These are phyloP conservation scores for Sisymbrium irio DNA, from an alignment of 345 rosid genomes.

Conservation along the genomic window DNA sequence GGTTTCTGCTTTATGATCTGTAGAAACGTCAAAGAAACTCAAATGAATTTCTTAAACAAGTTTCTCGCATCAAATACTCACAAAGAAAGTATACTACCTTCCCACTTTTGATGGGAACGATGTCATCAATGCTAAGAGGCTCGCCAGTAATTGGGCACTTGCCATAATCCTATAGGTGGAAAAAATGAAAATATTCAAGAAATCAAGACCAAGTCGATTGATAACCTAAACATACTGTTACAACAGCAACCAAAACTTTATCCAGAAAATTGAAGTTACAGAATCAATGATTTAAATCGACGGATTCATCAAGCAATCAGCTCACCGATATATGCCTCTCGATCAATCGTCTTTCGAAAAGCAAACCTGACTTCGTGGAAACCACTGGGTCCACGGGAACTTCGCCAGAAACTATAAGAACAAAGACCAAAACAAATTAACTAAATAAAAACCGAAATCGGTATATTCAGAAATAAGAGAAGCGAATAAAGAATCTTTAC, in stretches of 20 bases:
- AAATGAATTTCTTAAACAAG: background rate
- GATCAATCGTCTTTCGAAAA: constrained; percentile 87
- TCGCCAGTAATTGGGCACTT: constrained; percentile 91
- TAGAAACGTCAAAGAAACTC: constrained; percentile 6
- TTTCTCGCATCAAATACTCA: background rate
- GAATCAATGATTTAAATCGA: background rate
- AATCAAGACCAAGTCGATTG: background rate
- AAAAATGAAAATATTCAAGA: background rate
- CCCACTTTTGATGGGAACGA: constrained; percentile 68
- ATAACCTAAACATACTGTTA: background rate
- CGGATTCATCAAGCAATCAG: background rate
- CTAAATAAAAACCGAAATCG: background rate
- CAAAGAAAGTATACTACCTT: constrained; percentile 44
- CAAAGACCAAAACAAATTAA: constrained; percentile 7
- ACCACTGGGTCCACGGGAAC: constrained; percentile 94
- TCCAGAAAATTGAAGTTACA: background rate
- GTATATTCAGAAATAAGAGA: too few relatives aligned
- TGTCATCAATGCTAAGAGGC: constrained; percentile 69
- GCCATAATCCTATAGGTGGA: constrained; percentile 66
- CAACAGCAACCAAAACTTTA: too few relatives aligned
- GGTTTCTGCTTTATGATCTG: constrained; percentile 91
- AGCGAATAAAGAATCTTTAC: too few relatives aligned
- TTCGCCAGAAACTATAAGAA: constrained; percentile 78
- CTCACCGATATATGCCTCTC: constrained; percentile 75
- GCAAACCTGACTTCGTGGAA: constrained; percentile 74